These are phyloP conservation scores for Murraya paniculata DNA, from an alignment of 345 rosid genomes.

Conservation along the genomic window DNA sequence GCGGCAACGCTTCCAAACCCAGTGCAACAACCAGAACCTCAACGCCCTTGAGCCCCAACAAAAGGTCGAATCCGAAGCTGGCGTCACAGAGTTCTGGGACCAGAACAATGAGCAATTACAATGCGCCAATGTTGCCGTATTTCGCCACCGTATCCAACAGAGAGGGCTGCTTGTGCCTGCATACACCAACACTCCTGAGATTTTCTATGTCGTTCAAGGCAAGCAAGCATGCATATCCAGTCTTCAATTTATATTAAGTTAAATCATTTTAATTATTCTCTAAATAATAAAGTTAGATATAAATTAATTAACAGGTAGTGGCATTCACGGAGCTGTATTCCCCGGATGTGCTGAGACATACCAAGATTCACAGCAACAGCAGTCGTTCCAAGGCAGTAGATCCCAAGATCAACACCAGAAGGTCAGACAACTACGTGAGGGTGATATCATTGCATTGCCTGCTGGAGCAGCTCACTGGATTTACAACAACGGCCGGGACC, in stretches of 20 bases:
- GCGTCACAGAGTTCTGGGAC: slow-evolving; percentile 43
- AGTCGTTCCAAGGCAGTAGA: not conserved
- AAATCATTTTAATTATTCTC: too few species aligned
- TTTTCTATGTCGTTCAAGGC: slow-evolving; percentile 47
- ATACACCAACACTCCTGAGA: slow-evolving; percentile 34
- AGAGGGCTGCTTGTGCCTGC: slow-evolving; percentile 42
- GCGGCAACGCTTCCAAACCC: slow-evolving; percentile 16
- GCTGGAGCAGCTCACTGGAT: slow-evolving; percentile 46
- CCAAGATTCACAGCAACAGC: slow-evolving; percentile 20
- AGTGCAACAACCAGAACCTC: slow-evolving; percentile 33
- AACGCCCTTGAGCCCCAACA: slow-evolving; percentile 33
- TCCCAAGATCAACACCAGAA: slow-evolving; percentile 34
- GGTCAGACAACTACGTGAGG: slow-evolving; percentile 31
- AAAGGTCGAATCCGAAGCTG: slow-evolving; percentile 36
- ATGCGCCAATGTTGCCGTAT: slow-evolving; percentile 41
- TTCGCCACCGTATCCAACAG: slow-evolving; percentile 35
- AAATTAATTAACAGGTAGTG: slow-evolving; percentile 22
- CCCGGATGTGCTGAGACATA: slow-evolving; percentile 47
- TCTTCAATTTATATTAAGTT: too few species aligned
- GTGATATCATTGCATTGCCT: slow-evolving; percentile 43
- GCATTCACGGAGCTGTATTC: slow-evolving; percentile 30
- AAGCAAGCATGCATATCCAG: not conserved
- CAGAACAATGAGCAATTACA: slow-evolving; percentile 34
- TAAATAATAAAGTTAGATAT: too few species aligned
- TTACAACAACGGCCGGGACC: slow-evolving; percentile 36